Evolutionary conservation across 495 filamentous ascomycete species (phyloP), one percentile per base, ranked within the genome.

Genomic region (Cenococcum geophilum): DNA sequence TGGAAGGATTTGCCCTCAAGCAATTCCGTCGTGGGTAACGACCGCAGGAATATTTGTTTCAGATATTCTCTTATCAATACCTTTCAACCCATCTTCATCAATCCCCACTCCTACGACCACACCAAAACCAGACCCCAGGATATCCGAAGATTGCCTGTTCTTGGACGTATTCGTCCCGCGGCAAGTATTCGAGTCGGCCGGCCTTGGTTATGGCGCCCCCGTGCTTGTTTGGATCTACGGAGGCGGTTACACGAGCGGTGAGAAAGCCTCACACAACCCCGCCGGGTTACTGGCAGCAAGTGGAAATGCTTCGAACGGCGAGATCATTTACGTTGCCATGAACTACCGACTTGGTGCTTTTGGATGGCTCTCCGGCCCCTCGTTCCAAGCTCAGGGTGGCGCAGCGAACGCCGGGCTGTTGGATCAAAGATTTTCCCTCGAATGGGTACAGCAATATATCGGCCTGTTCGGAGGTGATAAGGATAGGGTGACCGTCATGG

Each of bases 391-490:
- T 11, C 64, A 76, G 37, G 77, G 77, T 59, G 82, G 84, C 20
- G 76, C 77, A 21, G 75, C 77, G 23, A 92, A 91, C 61, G 79
- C 79, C 0, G 88, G 82, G 0, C 76, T 91, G 2, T 70, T 78
- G 32, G 88, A 92, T 67, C 84, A 88, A 64, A 76, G 81, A 6
- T 77, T 89, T 66, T 86, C 85, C 12, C 75, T 92, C 36, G 73
- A 86, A 32, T 92, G 89, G 89, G 79, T 91, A 12, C 77, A 86
- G 62, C 75, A 80, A 58, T 68, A 89, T 68, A 89, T 92, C 62
- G 68, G 73, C 54, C 72, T 77, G 8, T 91, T 92, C 63, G 89
- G 89, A 12, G 89, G 89, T 20, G 78, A 90, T 65, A 78, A 81
- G 0, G 61, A 74, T 11, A 71, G 77, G 23, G 79, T 89, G 25